These are phyloP conservation scores for Rhodamnia rubescens DNA, from an alignment of 345 rosid species.

Conservation along the genomic window DNA sequence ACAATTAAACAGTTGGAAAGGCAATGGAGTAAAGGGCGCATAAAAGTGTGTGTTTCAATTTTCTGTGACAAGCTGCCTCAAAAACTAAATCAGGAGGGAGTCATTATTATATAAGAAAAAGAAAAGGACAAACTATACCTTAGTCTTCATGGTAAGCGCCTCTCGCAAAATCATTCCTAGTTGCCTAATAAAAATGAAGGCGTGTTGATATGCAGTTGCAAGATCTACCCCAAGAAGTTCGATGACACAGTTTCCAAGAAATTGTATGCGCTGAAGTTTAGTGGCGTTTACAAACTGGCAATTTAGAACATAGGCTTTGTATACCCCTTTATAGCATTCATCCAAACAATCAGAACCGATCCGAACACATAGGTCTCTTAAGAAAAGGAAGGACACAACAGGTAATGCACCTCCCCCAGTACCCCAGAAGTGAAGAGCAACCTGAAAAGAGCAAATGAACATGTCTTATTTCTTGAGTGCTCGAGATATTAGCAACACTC, in stretches of 20 bases:
- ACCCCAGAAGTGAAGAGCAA: constrained; percentile 93
- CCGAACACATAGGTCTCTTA: constrained; percentile 76
- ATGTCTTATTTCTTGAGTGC: background rate
- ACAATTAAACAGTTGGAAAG: background rate
- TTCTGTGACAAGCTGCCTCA: background rate
- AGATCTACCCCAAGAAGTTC: constrained; percentile 87
- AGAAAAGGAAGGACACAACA: constrained; percentile 69
- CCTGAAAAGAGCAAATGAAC: constrained; percentile 24
- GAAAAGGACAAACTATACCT: constrained; percentile 31
- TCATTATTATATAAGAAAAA: background rate
- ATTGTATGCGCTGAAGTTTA: constrained; percentile 68
- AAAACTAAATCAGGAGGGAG: background rate
- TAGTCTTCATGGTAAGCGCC: constrained; percentile 79
- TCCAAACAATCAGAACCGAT: constrained; percentile 74
- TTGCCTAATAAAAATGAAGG: constrained; percentile 83
- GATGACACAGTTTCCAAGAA: constrained; percentile 72
- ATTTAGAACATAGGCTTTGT: constrained; percentile 86
- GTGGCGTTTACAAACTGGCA: constrained; percentile 76
- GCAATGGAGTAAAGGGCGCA: background rate
- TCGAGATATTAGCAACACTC: background rate
- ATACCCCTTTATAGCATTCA: constrained; percentile 82
- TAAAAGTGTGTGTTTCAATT: background rate
- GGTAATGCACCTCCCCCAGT: constrained; percentile 83
- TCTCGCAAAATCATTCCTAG: constrained; percentile 77
- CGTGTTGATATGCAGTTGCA: constrained; percentile 86